Evolutionary conservation across 2,329 filamentous ascomycete species (phyloP), one percentile per base, ranked within the genome.

Genomic region (Dothiorella sarmentorum): DNA sequence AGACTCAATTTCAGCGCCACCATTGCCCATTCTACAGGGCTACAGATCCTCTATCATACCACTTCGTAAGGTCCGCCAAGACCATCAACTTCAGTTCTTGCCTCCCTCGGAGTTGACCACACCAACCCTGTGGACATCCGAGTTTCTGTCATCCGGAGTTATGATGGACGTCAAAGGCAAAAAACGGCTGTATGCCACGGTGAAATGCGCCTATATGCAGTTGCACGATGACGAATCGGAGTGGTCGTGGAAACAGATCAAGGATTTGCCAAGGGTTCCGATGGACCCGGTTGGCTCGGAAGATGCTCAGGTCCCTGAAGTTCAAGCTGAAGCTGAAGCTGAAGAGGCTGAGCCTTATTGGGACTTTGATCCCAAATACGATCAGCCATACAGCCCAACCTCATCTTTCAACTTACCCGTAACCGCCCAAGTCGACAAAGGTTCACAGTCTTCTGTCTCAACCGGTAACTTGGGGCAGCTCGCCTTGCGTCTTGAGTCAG

Each of bases 141-240:
- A 83, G 9, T 92, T 92, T 62, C 78, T 93, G 26, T 80, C 80
- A 51, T 85, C 87, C 1, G 85, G 82, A 47, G 83, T 91, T 35
- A 82, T 89, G 66, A 92, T 92, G 89, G 85, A 86, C 66, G 81
- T 85, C 27, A 80, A 82, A 22, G 77, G 77, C 7, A 42, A 33
- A 18, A 85, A 85, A 61, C 81, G 89, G 7, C 80, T 93, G 11
- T 93, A 89, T 72, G 80, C 92, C 60, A 93, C 89, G 1, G 87
- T 90, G 60, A 83, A 86, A 3, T 85, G 88, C 63, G 86, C 87
- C 1, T 93, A 93, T 63, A 74, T 89, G 2, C 89, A 93, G 67
- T 70, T 75, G 13, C 73, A 78, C 29, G 77, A 81, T 4, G 80
- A 81, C 35, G 37, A 40, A 2, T 18, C 9, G 5, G 64, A 79